A percentile compares a stretch with the other conserved stretches of the same genome.
Conservation (phyloP, 2,329 filamentous ascomycete genomes). For the Phyllosticta citrichinensis region DNA sequence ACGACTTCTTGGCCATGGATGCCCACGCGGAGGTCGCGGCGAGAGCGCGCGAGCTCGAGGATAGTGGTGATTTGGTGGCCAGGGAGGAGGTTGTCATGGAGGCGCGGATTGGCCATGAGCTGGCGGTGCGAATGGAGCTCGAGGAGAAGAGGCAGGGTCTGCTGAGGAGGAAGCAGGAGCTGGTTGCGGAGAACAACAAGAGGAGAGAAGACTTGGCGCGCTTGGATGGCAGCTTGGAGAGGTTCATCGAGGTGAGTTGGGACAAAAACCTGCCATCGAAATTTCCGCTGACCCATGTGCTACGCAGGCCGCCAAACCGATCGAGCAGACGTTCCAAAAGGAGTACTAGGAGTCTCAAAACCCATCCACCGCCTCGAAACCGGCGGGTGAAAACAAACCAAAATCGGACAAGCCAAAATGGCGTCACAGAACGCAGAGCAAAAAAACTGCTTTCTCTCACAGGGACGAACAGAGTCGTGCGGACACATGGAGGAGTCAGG, state of each 20-base stretch:
- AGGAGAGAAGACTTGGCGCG: constrained; percentile 87
- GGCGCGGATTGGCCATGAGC: constrained; percentile 83
- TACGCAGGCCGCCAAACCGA: constrained; percentile 71
- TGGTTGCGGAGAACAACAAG: constrained; percentile 75
- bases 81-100: constrained; percentile 85
- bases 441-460: too few relatives aligned
- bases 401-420: not conserved
- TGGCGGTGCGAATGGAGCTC: constrained; percentile 69
- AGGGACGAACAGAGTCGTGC: not conserved
- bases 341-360: constrained; percentile 31
- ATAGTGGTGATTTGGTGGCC: constrained; percentile 77
- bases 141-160: constrained; percentile 67
- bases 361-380: too few relatives aligned
- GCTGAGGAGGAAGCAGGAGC: constrained; percentile 53
- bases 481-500: not conserved
- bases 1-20: constrained; percentile 62
- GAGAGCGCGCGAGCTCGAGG: constrained; percentile 80
- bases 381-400: not conserved
- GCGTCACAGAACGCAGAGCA: not conserved
- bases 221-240: constrained; percentile 84
- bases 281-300: not conserved
- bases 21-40: constrained; percentile 40
- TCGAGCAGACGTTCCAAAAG: constrained; percentile 77
- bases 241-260: constrained; percentile 70
- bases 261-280: not conserved